Evolutionary conservation across 2,329 filamentous ascomycete genomes (phyloP).

Genomic region (Fusarium sp.): DNA sequence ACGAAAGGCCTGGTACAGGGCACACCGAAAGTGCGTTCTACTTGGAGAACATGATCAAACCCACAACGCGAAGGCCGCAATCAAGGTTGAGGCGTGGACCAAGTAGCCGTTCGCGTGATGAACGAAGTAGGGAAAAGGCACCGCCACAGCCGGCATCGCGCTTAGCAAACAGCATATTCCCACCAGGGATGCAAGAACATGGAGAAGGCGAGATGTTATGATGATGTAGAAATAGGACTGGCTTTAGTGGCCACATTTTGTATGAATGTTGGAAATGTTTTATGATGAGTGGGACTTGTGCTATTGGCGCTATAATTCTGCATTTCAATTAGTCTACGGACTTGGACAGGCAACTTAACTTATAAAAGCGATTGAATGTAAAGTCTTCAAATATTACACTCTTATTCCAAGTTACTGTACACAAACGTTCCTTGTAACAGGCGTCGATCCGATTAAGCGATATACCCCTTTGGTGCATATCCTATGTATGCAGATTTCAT

Average conservation of each 20-base stretch:
- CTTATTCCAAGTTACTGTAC: not conserved
- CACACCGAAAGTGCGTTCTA: conserved; percentile 64
- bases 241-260: conserved; percentile 10
- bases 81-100: conserved; percentile 53
- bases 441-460: conserved; percentile 5
- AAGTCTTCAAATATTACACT: conserved; percentile 3
- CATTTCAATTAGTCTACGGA: conserved; percentile 3
- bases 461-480: conserved; percentile 37
- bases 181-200: conserved; percentile 51
- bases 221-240: conserved; percentile 14
- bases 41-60: conserved; percentile 72
- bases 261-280: conserved; percentile 22
- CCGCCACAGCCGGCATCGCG: conserved; percentile 59
- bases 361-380: conserved; percentile 12
- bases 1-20: conserved; percentile 61
- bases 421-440: not conserved
- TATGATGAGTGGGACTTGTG: conserved; percentile 29
- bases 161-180: conserved; percentile 53
- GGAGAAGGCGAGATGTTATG: conserved; percentile 55
- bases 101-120: conserved; percentile 53
- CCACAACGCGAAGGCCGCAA: conserved; percentile 67
- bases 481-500: not conserved
- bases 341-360: not conserved
- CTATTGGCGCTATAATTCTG: conserved; percentile 25
- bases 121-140: conserved; percentile 51